Base-by-base conservation (phyloP, 2,329 filamentous ascomycete species). In the Geosmithia morbida region DNA sequence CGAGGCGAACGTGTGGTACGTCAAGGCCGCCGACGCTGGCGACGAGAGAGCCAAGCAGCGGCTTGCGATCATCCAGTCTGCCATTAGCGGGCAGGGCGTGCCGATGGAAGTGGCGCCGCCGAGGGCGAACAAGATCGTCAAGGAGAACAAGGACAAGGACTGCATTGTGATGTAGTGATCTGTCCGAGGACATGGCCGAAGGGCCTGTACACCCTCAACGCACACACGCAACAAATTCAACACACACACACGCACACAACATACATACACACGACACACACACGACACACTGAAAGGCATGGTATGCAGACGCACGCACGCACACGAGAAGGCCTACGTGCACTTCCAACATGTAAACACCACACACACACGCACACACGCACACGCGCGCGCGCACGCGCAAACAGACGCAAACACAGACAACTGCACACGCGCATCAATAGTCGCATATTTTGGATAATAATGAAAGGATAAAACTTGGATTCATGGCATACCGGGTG, bases 1-100 rank as follows among this genome's bases (percentile, higher is more conserved):
- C 42, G 89, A 96, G 63, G 90, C 92, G 55, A 98, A 98, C 59
- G 86, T 95, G 30, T 97, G 89, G 90, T 98, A 98, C 61, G 90
- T 98, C 55, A 87, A 86, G 64, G 92, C 92, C 5, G 90, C 92
- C 16, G 90, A 95, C 54, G 79, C 87, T 45, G 92, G 90, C 44
- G 89, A 97, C 57, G 86, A 92, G 56, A 79, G 88, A 49, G 92
- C 92, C 46, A 90, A 84, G 62, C 84, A 92, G 57, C 79, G 92
- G 22, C 72, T 98, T 47, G 80, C 84, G 18, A 86, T 88, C 41
- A 98, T 98, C 51, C 79, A 85, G 51, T 84, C 85, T 8, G 90
- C 92, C 11, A 85, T 89, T 29, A 77, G 71, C 52, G 33, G 33
- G 33, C 55, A 61, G 29, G 72, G 72, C 6, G 72, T 63, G 1